Percentiles rank a stretch among this genome's conserved stretches.
These are phyloP conservation scores for Isatis lusitanica DNA, from an alignment of 441 rosid genomes.

Conservation along the genomic window DNA sequence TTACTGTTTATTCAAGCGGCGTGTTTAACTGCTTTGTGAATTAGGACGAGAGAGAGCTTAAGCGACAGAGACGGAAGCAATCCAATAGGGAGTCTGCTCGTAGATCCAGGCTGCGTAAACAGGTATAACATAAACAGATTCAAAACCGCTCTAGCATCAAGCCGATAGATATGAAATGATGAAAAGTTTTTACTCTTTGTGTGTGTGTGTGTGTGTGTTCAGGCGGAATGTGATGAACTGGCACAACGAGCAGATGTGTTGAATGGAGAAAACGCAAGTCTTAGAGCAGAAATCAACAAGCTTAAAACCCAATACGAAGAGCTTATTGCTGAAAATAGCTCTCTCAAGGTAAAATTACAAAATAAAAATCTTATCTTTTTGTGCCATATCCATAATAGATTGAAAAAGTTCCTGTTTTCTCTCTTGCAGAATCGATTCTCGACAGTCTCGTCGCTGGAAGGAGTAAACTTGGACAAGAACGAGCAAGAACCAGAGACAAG, in stretches of 20 bases:
- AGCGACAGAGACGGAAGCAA: conserved; percentile 89
- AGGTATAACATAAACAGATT: conserved; percentile 43
- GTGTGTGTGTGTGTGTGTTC: background rate
- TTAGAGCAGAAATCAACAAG: conserved; percentile 71
- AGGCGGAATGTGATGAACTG: conserved; percentile 96
- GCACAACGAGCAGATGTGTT: conserved; percentile 82
- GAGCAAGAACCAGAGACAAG: conserved; percentile 43
- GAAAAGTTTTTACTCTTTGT: background rate
- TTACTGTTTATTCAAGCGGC: background rate
- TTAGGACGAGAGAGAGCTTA: conserved; percentile 86
- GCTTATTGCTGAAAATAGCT: conserved; percentile 65
- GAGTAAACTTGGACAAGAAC: conserved; percentile 49
- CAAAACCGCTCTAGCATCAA: background rate
- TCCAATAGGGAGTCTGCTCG: conserved; percentile 98
- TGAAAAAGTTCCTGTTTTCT: background rate
- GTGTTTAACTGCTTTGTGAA: conserved; percentile 2
- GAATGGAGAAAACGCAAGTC: conserved; percentile 79
- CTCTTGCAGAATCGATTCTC: conserved; percentile 61
- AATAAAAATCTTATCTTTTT: background rate
- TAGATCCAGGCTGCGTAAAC: conserved; percentile 93
- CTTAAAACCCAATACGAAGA: conserved; percentile 75
- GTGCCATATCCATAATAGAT: background rate
- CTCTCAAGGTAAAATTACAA: conserved; percentile 61
- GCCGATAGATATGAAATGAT: background rate
- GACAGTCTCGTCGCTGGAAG: conserved; percentile 51